Conservation (phyloP, 2,329 filamentous ascomycete genomes). For the Metarhizium sp. region DNA sequence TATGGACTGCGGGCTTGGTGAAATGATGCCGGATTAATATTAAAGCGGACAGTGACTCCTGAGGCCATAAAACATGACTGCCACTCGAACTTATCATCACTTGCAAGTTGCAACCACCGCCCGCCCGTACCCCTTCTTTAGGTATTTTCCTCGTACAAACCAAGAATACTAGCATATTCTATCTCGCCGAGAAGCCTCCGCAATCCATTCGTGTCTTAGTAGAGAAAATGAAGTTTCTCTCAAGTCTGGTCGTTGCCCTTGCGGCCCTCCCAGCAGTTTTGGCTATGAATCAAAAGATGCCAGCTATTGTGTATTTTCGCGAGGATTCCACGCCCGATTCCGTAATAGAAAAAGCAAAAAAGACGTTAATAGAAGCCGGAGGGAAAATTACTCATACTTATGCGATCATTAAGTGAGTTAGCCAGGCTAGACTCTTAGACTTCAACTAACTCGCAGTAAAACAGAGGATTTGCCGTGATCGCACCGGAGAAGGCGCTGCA, state of each 20-base stretch:
- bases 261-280: conserved; percentile 48
- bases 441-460: conserved; percentile 15
- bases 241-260: conserved; percentile 44
- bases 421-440: background rate
- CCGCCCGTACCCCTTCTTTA: no score
- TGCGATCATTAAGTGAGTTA: conserved; percentile 53
- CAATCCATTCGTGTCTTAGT: background rate
- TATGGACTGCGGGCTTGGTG: no score
- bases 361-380: conserved; percentile 58
- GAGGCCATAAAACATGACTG: no score
- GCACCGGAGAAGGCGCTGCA: conserved; percentile 62
- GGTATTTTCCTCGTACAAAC: no score
- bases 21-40: no score
- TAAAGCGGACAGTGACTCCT: no score
- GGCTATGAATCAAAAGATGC: conserved; percentile 58
- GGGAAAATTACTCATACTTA: conserved; percentile 76
- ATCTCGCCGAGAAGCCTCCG: background rate
- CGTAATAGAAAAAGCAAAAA: conserved; percentile 62
- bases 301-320: conserved; percentile 71
- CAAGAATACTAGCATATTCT: background rate
- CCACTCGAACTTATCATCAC: no score
- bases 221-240: conserved; percentile 51
- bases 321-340: conserved; percentile 53
- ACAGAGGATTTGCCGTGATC: conserved; percentile 68
- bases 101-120: no score